These are phyloP conservation scores for Arthonia radiata DNA, from an alignment of 495 filamentous ascomycete genomes.

Conservation along the genomic window DNA sequence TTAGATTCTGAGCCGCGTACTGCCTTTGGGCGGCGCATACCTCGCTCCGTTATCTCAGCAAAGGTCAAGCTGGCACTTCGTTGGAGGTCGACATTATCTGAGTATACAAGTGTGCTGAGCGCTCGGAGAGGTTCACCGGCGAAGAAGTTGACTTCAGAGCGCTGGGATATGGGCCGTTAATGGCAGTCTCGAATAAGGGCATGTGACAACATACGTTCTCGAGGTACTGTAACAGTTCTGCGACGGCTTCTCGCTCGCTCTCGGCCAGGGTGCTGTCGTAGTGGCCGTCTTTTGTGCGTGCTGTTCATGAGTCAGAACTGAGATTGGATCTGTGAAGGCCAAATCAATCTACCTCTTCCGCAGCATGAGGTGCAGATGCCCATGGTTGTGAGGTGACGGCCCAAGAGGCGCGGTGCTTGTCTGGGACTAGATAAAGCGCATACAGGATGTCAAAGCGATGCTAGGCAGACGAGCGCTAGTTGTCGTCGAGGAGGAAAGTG, in stretches of 20 bases:
- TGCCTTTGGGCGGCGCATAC: slow-evolving; percentile 23
- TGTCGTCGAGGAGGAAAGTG: no score
- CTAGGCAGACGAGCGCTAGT: no score
- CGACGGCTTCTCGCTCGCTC: slow-evolving; percentile 90
- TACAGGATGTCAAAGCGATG: no score
- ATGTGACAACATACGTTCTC: slow-evolving; percentile 51
- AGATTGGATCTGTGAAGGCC: no score
- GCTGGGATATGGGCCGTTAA: slow-evolving; percentile 31
- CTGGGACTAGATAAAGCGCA: no score
- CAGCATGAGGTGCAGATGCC: no score
- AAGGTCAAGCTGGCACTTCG: slow-evolving; percentile 95
- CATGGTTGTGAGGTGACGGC: no score
- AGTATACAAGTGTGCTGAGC: slow-evolving; percentile 86
- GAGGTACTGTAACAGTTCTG: slow-evolving; percentile 80
- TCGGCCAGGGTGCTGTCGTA: slow-evolving; percentile 93
- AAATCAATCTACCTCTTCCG: no score
- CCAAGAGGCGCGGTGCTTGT: no score
- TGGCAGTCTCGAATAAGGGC: slow-evolving; percentile 3
- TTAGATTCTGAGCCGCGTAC: slow-evolving; percentile 1
- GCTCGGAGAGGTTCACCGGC: slow-evolving; percentile 86
- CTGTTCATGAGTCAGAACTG: no score
- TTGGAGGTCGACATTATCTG: slow-evolving; percentile 95
- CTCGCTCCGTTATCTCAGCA: slow-evolving; percentile 95
- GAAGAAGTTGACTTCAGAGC: slow-evolving; percentile 93
- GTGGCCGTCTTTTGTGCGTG: slow-evolving; percentile 70